Percentiles rank a stretch among this genome's conserved stretches.
These are phyloP conservation scores for Sherardia arvensis DNA, from an alignment of 257 asterid species.

Conservation along the genomic window DNA sequence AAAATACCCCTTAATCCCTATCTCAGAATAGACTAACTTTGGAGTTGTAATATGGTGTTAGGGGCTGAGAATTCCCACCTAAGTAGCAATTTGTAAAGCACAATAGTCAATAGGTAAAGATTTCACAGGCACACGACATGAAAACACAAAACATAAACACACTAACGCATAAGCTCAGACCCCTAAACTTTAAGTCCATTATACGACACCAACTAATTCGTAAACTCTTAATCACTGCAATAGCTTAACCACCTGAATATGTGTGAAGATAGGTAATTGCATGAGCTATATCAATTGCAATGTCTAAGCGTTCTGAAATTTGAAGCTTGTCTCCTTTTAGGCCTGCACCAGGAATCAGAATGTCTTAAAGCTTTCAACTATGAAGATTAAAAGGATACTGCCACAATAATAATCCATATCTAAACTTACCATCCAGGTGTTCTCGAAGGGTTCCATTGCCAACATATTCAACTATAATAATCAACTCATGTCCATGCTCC, in stretches of 20 bases:
- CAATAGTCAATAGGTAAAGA: background rate
- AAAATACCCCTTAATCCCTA: background rate
- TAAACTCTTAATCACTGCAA: no score
- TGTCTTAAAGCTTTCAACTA: background rate
- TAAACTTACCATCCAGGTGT: conserved; percentile 58
- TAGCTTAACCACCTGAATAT: conserved; percentile 38
- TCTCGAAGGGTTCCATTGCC: conserved; percentile 62
- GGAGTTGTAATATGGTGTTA: no score
- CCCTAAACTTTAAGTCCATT: background rate
- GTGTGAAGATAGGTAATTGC: conserved; percentile 66
- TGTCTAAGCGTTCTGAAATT: conserved; percentile 47
- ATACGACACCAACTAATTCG: background rate
- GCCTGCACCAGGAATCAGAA: conserved; percentile 30
- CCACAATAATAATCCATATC: background rate
- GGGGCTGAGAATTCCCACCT: background rate
- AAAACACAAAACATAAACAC: background rate
- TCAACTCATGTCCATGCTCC: conserved; percentile 45
- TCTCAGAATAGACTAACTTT: background rate
- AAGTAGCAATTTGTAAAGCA: background rate
- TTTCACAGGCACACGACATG: background rate
- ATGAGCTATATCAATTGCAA: conserved; percentile 72
- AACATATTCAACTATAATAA: conserved; percentile 52
- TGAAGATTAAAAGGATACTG: background rate
- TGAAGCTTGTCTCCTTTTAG: conserved; percentile 33
- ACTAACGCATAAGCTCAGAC: background rate